These are phyloP conservation scores for Crithidia sp. DNA, from an alignment of 208 protist genomes.

Conservation along the genomic window DNA sequence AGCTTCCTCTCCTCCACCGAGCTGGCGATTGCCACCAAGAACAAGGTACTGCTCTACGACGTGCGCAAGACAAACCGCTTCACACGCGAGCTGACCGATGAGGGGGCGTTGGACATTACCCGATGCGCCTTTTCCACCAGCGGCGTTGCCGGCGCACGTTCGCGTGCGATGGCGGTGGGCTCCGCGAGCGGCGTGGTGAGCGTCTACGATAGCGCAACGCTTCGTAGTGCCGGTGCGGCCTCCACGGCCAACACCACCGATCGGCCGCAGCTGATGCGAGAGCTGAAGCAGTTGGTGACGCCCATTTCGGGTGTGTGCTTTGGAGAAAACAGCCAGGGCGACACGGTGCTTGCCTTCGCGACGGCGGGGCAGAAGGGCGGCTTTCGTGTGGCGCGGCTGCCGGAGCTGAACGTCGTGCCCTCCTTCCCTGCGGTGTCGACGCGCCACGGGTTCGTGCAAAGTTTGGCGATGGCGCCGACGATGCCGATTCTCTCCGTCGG, in stretches of 20 bases:
- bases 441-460: constrained; percentile 80
- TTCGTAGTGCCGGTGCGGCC: constrained; percentile 9
- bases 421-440: constrained; percentile 75
- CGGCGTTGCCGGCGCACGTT: not conserved
- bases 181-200: constrained; percentile 79
- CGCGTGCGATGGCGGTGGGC: constrained; percentile 55
- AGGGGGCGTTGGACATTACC: constrained; percentile 68
- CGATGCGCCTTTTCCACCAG: constrained; percentile 44
- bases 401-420: constrained; percentile 73
- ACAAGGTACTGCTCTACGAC: constrained; percentile 77
- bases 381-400: constrained; percentile 77
- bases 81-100: constrained; percentile 59
- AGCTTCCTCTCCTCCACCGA: constrained; percentile 60
- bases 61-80: constrained; percentile 73
- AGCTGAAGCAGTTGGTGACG: constrained; percentile 85
- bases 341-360: constrained; percentile 68
- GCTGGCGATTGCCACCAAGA: constrained; percentile 65
- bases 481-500: constrained; percentile 85
- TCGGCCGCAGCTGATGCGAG: constrained; percentile 34
- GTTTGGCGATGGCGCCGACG: constrained; percentile 61
- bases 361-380: constrained; percentile 75
- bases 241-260: not conserved
- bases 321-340: constrained; percentile 60
- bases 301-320: constrained; percentile 59
- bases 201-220: constrained; percentile 50